These are phyloP conservation scores for Solanum rostratum DNA, from an alignment of 257 asterid genomes.

Conservation along the genomic window DNA sequence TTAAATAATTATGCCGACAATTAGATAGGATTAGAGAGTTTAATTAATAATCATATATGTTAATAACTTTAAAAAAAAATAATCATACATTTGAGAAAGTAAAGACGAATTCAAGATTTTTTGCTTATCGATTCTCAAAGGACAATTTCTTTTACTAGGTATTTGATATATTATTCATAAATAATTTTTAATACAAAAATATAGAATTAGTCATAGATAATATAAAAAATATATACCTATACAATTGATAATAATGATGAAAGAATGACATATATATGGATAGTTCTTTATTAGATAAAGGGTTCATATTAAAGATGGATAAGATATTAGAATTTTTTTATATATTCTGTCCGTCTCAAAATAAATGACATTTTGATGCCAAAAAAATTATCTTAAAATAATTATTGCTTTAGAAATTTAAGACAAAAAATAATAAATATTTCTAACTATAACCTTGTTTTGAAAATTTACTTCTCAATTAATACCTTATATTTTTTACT, in stretches of 20 bases:
- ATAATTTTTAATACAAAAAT: background rate
- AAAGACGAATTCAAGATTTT: background rate
- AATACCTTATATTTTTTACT: background rate
- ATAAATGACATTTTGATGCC: fast-evolving
- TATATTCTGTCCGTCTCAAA: background rate
- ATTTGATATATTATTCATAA: background rate
- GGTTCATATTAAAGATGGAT: background rate
- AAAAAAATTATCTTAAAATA: background rate
- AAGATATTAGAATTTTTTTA: background rate
- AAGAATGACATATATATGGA: background rate
- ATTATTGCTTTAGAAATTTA: background rate
- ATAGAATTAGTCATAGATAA: background rate
- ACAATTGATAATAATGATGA: background rate
- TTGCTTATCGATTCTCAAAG: background rate
- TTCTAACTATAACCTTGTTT: too few species aligned
- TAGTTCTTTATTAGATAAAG: background rate
- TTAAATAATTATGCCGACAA: background rate
- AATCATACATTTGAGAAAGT: background rate
- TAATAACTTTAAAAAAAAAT: background rate
- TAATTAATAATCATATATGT: background rate
- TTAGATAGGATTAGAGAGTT: background rate
- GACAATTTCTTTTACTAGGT: background rate
- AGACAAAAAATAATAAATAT: background rate
- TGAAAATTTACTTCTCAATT: background rate
- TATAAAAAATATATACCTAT: background rate